Conservation (phyloP, 148 eudicot species). For the Cornus kousa region DNA sequence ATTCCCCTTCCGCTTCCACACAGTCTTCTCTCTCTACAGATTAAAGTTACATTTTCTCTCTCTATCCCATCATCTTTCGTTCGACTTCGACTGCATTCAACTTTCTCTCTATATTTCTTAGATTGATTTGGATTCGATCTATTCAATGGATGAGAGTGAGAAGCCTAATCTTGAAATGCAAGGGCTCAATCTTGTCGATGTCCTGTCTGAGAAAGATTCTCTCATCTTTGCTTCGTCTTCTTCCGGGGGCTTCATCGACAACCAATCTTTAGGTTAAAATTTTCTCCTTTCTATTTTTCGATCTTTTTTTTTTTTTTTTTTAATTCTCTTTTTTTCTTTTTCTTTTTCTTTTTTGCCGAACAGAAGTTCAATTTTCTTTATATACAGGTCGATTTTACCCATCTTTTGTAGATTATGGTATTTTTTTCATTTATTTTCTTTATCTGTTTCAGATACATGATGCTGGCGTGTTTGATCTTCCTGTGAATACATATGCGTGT, state of each 20-base stretch:
- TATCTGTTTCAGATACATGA: too few relatives aligned
- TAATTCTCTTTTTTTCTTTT: too few relatives aligned
- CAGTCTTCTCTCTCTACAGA: background rate
- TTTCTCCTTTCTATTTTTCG: background rate
- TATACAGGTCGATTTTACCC: background rate
- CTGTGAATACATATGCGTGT: background rate
- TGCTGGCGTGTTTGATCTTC: background rate
- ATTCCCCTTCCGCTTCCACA: background rate
- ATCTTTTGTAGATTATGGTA: background rate
- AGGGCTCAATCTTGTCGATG: conserved; percentile 7
- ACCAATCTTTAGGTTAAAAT: background rate
- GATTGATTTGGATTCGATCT: background rate
- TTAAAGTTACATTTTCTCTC: background rate
- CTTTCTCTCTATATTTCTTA: too few relatives aligned
- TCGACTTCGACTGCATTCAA: background rate
- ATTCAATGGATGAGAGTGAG: conserved; percentile 13
- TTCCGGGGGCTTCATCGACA: background rate
- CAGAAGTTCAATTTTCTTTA: background rate
- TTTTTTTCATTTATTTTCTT: too few relatives aligned
- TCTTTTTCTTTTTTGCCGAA: too few relatives aligned
- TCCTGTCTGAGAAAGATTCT: background rate
- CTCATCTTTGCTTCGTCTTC: background rate
- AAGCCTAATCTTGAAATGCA: conserved; percentile 1
- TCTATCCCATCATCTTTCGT: background rate
- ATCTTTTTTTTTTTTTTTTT: too few relatives aligned